These are phyloP conservation scores for Nemania sp. DNA, from an alignment of 2,329 filamentous ascomycete genomes.

Conservation along the genomic window DNA sequence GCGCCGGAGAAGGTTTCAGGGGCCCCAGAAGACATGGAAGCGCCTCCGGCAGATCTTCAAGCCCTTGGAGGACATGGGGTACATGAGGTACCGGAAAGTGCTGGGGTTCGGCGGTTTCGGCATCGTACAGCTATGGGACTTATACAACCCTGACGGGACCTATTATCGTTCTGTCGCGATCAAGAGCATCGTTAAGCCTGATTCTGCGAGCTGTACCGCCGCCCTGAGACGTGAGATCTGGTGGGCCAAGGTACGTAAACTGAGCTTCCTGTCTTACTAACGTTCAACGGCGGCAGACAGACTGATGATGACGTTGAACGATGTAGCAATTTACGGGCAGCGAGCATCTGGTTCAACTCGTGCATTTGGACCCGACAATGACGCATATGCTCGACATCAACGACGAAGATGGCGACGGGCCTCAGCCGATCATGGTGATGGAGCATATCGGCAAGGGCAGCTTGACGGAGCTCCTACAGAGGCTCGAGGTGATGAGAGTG, in stretches of 20 bases:
- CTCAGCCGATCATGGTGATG: slow-evolving; percentile 12
- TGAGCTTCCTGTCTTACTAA: background rate
- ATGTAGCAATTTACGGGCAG: slow-evolving; percentile 13
- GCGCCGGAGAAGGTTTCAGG: background rate
- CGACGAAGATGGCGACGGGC: background rate
- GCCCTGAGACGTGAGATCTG: slow-evolving; percentile 10
- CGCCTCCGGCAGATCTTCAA: background rate
- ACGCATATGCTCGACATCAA: background rate
- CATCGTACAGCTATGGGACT: slow-evolving; percentile 11
- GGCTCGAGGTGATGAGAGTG: fast-evolving
- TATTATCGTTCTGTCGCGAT: slow-evolving; percentile 1
- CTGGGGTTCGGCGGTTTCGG: slow-evolving; percentile 23
- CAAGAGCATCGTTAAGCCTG: background rate
- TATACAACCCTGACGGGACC: background rate
- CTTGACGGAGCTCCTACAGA: background rate
- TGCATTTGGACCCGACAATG: background rate
- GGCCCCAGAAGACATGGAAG: slow-evolving; percentile 16
- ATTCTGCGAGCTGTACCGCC: fast-evolving
- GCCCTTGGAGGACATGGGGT: background rate
- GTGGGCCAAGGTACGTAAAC: slow-evolving; percentile 18
- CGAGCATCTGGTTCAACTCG: slow-evolving; percentile 22
- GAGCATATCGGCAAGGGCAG: slow-evolving; percentile 16
- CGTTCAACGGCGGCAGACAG: background rate
- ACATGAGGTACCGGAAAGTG: slow-evolving; percentile 12
- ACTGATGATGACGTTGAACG: background rate